Conservation (phyloP, 2,329 filamentous ascomycete genomes). For the Fusarium tricinctum region DNA sequence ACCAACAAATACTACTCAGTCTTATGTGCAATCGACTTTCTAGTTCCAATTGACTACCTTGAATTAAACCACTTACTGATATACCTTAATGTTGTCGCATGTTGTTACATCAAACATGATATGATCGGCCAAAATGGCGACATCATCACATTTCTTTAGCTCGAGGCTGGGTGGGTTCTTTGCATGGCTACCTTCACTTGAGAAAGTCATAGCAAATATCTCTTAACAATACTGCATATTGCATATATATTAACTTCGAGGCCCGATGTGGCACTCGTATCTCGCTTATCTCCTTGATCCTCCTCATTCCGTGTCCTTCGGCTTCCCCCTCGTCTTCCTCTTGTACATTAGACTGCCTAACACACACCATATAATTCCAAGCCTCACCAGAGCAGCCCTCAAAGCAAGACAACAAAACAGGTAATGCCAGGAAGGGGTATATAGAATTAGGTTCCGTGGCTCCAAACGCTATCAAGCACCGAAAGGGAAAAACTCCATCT, state of each 20-base stretch:
- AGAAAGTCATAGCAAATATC: neutral
- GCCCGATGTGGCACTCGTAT: conserved; percentile 27
- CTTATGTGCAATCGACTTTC: neutral
- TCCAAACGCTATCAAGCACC: conserved; percentile 42
- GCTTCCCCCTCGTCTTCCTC: conserved; percentile 29
- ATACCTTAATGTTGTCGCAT: conserved; percentile 23
- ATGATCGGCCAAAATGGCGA: conserved; percentile 14
- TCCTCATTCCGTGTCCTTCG: conserved; percentile 18
- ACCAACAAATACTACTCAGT: conserved; percentile 6
- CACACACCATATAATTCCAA: conserved; percentile 35
- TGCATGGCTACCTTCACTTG: conserved; percentile 1
- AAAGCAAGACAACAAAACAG: conserved; percentile 40
- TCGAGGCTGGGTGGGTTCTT: conserved; percentile 8
- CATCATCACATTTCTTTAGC: conserved; percentile 15
- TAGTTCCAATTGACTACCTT: conserved; percentile 7
- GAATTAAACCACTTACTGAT: conserved; percentile 3
- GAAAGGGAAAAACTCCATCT: conserved; percentile 44
- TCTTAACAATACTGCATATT: conserved; percentile 15
- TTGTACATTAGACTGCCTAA: conserved; percentile 30
- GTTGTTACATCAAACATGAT: conserved; percentile 17
- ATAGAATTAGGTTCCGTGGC: conserved; percentile 50
- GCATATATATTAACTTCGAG: conserved; percentile 38
- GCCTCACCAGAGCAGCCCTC: conserved; percentile 19
- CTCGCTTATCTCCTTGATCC: conserved; percentile 18
- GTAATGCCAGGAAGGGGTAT: conserved; percentile 49